Percentiles rank a stretch among this genome's conserved stretches.
phyloP scores from a whole-genome alignment of 2,329 filamentous ascomycete species.

The Triangularia setosa region DNA sequence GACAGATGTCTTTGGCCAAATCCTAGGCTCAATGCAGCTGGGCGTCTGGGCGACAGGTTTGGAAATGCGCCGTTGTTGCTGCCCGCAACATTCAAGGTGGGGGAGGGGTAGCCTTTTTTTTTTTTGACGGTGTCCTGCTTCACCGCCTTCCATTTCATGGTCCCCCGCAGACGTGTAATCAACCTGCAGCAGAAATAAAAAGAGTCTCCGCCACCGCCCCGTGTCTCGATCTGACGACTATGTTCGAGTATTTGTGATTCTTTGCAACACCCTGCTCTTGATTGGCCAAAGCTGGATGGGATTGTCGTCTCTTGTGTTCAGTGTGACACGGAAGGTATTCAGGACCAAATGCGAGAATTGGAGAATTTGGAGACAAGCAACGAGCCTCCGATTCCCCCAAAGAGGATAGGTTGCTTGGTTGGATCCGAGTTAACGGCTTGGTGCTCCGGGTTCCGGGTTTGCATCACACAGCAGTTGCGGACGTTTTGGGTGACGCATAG shows the following conservation, averaged over 20 bases:
- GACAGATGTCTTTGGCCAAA: constrained; percentile 1
- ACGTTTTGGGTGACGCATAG: not conserved
- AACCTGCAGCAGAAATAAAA: not conserved
- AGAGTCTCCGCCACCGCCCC: not conserved
- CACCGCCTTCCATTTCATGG: constrained; percentile 17
- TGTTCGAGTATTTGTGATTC: not conserved
- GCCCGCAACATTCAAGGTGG: constrained; percentile 5
- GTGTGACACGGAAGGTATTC: not conserved
- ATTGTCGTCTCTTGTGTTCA: not conserved
- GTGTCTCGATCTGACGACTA: not conserved
- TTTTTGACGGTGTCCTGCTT: constrained; percentile 4
- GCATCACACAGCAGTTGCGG: not conserved
- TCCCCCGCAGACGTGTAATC: not conserved
- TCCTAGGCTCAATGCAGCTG: constrained; percentile 9
- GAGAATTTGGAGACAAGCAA: not conserved
- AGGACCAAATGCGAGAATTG: not conserved
- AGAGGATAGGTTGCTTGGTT: not conserved
- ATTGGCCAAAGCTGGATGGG: not conserved
- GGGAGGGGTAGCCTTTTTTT: constrained; percentile 18
- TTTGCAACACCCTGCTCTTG: not conserved
- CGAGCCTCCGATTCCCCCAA: not conserved
- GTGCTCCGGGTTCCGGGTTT: not conserved
- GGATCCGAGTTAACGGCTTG: not conserved
- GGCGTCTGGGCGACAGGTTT: constrained; percentile 4
- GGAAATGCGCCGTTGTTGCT: not conserved